phyloP scores from a whole-genome alignment of 345 rosid genomes.

The Pugionium cornutum region DNA sequence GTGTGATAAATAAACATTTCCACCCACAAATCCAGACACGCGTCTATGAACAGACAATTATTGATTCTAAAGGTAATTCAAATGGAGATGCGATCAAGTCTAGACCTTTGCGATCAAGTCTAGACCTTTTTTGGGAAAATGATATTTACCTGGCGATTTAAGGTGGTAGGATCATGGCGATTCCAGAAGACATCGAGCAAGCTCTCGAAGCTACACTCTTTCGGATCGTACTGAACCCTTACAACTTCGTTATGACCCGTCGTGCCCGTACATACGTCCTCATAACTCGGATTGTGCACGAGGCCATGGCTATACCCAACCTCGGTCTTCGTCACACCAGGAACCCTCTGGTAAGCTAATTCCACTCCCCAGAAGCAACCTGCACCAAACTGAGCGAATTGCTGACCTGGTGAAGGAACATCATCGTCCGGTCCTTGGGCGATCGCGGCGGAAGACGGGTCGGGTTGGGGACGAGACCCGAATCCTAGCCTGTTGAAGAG shows the following conservation, averaged over 20 bases:
- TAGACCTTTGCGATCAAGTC: constrained; percentile 18
- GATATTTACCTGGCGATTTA: constrained; percentile 73
- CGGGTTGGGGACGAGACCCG: constrained; percentile 40
- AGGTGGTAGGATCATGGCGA: constrained; percentile 79
- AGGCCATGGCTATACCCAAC: constrained; percentile 89
- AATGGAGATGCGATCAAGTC: constrained; percentile 8
- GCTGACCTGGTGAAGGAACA: constrained; percentile 50
- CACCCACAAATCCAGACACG: not conserved
- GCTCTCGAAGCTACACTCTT: constrained; percentile 49
- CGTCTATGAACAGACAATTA: not conserved
- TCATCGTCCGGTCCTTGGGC: constrained; percentile 69
- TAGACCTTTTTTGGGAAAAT: constrained; percentile 6
- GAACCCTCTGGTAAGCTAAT: constrained; percentile 72
- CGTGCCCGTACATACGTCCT: constrained; percentile 61
- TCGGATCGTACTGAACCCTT: constrained; percentile 76
- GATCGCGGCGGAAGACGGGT: constrained; percentile 41
- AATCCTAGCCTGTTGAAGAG: constrained; percentile 40
- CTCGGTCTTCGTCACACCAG: constrained; percentile 70
- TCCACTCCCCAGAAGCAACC: constrained; percentile 98
- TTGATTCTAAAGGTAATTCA: not conserved
- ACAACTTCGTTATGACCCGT: constrained; percentile 86
- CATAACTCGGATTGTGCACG: constrained; percentile 60
- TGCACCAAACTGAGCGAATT: constrained; percentile 82
- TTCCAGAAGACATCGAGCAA: constrained; percentile 78
- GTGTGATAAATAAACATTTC: not conserved